Conservation (phyloP, 1,139 yeast genomes). For the Nakaseomyces sp. region DNA sequence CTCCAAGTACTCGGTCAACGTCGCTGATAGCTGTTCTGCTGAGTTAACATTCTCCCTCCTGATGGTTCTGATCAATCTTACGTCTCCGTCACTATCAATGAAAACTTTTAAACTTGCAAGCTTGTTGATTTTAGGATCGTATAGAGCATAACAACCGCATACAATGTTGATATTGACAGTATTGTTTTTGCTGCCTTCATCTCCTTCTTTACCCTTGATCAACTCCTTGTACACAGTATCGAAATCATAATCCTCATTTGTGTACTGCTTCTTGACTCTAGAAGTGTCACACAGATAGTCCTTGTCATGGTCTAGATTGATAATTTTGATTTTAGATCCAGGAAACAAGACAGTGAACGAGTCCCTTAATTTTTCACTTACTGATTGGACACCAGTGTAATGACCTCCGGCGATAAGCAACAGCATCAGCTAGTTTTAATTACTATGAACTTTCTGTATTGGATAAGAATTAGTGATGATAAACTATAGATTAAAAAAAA, state of each 20-base stretch:
- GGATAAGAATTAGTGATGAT: too few species aligned
- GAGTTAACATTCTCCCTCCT: slow-evolving; percentile 30
- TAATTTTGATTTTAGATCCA: slow-evolving; percentile 32
- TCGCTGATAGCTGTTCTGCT: slow-evolving; percentile 36
- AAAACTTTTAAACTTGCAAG: slow-evolving; percentile 61
- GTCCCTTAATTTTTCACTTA: slow-evolving; percentile 19
- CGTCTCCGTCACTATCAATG: slow-evolving; percentile 81
- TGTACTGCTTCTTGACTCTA: slow-evolving; percentile 12
- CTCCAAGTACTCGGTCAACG: slow-evolving; percentile 54
- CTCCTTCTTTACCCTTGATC: background rate
- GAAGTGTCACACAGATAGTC: background rate
- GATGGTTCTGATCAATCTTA: slow-evolving; percentile 70
- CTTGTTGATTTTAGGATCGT: slow-evolving; percentile 49
- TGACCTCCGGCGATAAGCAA: slow-evolving; percentile 70
- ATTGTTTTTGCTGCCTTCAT: slow-evolving; percentile 1
- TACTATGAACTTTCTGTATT: too few species aligned
- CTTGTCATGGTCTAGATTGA: slow-evolving; percentile 36
- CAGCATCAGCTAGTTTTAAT: too few species aligned
- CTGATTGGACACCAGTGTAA: slow-evolving; percentile 45
- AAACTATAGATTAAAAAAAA: too few species aligned
- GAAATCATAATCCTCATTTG: slow-evolving; percentile 35
- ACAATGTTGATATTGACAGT: slow-evolving; percentile 42
- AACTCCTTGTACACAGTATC: slow-evolving; percentile 26
- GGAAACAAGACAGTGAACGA: slow-evolving; percentile 22
- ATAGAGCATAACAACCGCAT: slow-evolving; percentile 76